Percentiles rank a stretch among this genome's conserved stretches.
phyloP scores from a whole-genome alignment of 2,329 filamentous ascomycete genomes.

The Didymellaceae sp. region DNA sequence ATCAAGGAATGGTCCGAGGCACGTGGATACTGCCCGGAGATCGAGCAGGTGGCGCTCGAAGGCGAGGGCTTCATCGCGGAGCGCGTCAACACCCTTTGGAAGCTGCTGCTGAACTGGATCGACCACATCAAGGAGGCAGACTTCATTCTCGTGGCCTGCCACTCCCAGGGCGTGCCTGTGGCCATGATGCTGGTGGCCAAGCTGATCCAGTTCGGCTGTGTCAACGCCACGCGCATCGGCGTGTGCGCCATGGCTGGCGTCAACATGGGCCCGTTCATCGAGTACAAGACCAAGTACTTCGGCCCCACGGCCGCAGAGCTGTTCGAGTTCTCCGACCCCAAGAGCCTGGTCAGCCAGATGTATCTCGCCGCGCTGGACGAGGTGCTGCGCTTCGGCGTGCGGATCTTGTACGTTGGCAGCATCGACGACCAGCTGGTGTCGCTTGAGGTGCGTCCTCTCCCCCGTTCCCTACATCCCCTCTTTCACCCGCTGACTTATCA shows the following conservation, averaged over 20 bases:
- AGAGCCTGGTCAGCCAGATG: constrained; percentile 80
- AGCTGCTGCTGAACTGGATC: constrained; percentile 91
- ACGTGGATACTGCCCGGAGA: constrained; percentile 73
- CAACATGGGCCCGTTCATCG: constrained; percentile 88
- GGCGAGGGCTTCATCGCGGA: constrained; percentile 92
- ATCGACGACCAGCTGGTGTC: constrained; percentile 97
- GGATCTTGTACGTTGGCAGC: constrained; percentile 87
- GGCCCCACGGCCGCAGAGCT: constrained; percentile 92
- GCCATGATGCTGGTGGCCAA: constrained; percentile 91
- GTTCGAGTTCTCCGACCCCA: constrained; percentile 87
- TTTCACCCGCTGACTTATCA: constrained; percentile 25
- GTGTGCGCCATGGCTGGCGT: constrained; percentile 92
- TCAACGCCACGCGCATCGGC: constrained; percentile 74
- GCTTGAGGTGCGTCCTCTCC: constrained; percentile 71
- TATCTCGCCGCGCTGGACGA: constrained; percentile 78
- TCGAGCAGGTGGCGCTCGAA: constrained; percentile 93
- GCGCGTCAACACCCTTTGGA: constrained; percentile 91
- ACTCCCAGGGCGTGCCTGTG: constrained; percentile 95
- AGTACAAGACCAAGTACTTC: constrained; percentile 88
- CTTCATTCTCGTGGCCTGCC: constrained; percentile 88
- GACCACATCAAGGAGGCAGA: constrained; percentile 87
- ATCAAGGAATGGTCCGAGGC: constrained; percentile 82
- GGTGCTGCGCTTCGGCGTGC: constrained; percentile 78
- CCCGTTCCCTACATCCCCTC: constrained; percentile 23
- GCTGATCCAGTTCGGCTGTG: constrained; percentile 85